Base-by-base conservation (phyloP, 352 stramenopile genomes). In the Pythium volutum region DNA sequence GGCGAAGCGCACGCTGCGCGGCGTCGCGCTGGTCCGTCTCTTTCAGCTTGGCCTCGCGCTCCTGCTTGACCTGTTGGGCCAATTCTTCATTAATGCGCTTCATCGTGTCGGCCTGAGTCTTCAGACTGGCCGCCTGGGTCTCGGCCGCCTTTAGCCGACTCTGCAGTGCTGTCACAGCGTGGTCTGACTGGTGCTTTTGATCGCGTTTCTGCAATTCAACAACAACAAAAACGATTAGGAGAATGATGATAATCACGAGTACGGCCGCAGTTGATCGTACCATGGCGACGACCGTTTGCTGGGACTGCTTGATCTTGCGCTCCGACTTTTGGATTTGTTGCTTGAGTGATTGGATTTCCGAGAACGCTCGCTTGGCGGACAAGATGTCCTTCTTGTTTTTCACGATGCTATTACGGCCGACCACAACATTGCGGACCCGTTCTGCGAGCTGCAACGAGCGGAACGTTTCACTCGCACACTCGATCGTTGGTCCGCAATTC, bases 331-430 rank as follows among this genome's bases (percentile, higher is more conserved):
- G 88, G 63, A 98, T 83, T 70, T 98, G 91, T 53, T 93, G 84
- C 57, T 95, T 98, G 36, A 98, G 77, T 20, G 88, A 88, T 75
- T 98, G 97, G 20, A 98, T 91, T 61, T 97, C 96, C 33, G 96
- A 82, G 68, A 97, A 97, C 14, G 96, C 84, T 61, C 97, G 96
- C 69, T 98, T 98, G 2, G 87, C 89, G 18, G 84, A 94, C 20
- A 98, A 53, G 31, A 91, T 85, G 55, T 91, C 83, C 51, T 91
- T 88, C 59, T 90, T 90, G 66, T 92, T 91, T 66, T 89, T 89
- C 48, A 87, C 76, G 62, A 92, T 92, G 55, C 78, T 83, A 53
- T 92, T 89, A 42, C 80, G 73, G 16, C 83, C 80, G 23, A 92
- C 81, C 15, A 91, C 84, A 59, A 95, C 84, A 57, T 92, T 81